A percentile compares a stretch with the other conserved stretches of the same genome.
These are phyloP conservation scores for Fraxinus albicans DNA, from an alignment of 305 asterid species.

Conservation along the genomic window DNA sequence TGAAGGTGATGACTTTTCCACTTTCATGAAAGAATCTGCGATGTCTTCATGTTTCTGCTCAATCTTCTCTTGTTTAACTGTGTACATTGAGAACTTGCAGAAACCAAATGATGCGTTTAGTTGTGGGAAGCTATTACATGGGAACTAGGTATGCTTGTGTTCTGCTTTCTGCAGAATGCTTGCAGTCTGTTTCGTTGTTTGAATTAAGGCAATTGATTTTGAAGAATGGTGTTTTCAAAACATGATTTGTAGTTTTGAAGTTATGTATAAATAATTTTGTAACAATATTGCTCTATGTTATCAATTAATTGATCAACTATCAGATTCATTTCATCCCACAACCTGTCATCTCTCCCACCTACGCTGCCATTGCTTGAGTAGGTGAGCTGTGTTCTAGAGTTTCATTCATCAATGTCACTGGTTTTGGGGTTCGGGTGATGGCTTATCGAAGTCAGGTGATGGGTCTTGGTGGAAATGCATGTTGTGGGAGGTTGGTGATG, in stretches of 20 bases:
- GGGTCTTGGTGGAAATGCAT: not conserved
- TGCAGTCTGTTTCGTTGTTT: not conserved
- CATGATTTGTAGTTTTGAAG: not conserved
- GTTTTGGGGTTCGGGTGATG: not conserved
- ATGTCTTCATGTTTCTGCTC: not conserved
- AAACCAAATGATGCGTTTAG: not conserved
- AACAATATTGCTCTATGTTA: not conserved
- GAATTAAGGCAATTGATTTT: not conserved
- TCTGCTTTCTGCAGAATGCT: not conserved
- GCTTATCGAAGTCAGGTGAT: not conserved
- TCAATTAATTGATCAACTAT: not conserved
- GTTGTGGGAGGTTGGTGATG: not conserved
- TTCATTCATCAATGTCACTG: not conserved
- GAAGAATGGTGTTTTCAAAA: not conserved
- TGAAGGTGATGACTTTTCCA: not conserved
- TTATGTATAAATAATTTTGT: not conserved
- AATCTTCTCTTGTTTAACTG: not conserved
- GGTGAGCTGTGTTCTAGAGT: not conserved
- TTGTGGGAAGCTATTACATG: not conserved
- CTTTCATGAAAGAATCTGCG: not conserved
- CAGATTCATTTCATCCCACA: not conserved
- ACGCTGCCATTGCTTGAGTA: not conserved
- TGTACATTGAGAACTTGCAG: not conserved
- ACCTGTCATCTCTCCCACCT: not conserved
- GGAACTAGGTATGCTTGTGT: not conserved